Evolutionary conservation across 164 flowering plant genomes (phyloP).

Genomic region (Warburgia ugandensis): DNA sequence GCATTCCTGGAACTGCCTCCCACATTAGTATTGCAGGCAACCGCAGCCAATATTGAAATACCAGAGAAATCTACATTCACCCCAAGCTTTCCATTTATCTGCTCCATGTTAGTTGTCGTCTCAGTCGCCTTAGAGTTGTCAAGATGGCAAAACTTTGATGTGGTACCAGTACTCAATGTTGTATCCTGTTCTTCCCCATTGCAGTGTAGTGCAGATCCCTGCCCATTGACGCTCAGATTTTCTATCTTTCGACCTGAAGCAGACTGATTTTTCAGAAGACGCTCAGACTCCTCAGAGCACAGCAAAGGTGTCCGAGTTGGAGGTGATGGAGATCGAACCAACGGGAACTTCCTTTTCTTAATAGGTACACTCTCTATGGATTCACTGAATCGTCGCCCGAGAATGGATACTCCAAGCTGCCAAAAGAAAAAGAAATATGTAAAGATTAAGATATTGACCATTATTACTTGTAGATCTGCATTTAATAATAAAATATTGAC

Average conservation of each 20-base stretch:
- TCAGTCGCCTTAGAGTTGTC: conserved; percentile 5
- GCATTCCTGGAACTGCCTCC: conserved; percentile 13
- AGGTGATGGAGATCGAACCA: conserved; percentile 40
- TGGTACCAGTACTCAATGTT: conserved; percentile 1
- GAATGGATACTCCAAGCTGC: conserved; percentile 49
- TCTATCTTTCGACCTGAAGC: no score
- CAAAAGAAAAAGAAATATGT: conserved; percentile 7
- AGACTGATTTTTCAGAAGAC: conserved; percentile 7
- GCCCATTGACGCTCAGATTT: no score
- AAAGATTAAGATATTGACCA: background rate
- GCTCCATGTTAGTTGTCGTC: conserved; percentile 8
- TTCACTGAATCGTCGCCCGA: conserved; percentile 42
- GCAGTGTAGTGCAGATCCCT: conserved; percentile 8
- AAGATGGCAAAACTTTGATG: conserved; percentile 6
- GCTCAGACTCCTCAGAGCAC: conserved; percentile 16
- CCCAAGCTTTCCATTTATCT: conserved; percentile 10
- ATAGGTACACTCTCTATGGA: conserved; percentile 53
- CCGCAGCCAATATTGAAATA: conserved; percentile 61
- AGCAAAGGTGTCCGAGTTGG: conserved; percentile 22
- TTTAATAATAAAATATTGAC: no score
- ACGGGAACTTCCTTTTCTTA: conserved; percentile 53
- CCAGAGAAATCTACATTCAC: conserved; percentile 50
- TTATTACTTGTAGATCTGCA: no score
- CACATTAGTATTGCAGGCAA: conserved; percentile 44
- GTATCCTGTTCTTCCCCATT: background rate